phyloP scores from a whole-genome alignment of 2,329 filamentous ascomycete species.

The Colletotrichum tropicicola region DNA sequence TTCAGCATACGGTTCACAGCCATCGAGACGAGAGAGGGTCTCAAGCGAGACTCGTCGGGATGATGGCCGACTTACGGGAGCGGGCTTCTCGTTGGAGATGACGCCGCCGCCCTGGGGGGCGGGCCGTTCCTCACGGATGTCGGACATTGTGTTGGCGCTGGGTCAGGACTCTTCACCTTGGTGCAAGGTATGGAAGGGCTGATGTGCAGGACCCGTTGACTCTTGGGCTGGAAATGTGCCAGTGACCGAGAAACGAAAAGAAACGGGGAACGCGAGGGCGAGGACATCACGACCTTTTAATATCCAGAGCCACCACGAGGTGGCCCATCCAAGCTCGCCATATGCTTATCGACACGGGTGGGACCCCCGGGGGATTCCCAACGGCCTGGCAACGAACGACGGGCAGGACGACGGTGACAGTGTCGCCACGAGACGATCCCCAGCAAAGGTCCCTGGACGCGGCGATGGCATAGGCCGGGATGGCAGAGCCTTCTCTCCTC shows the following conservation, averaged over 20 bases:
- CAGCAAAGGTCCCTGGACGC: neutral
- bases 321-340: neutral
- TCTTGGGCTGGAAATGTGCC: slow-evolving; percentile 21
- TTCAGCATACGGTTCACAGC: neutral
- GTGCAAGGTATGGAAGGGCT: slow-evolving; percentile 8
- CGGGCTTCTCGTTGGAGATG: slow-evolving; percentile 16
- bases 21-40: too few relatives aligned
- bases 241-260: slow-evolving; percentile 23
- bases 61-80: slow-evolving; percentile 12
- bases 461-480: neutral
- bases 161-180: slow-evolving; percentile 19
- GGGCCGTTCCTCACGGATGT: slow-evolving; percentile 16
- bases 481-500: neutral
- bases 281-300: slow-evolving; percentile 22
- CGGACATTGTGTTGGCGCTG: slow-evolving; percentile 25
- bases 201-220: slow-evolving; percentile 20
- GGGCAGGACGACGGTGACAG: slow-evolving; percentile 8
- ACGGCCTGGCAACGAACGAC: slow-evolving; percentile 19
- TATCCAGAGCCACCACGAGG: neutral
- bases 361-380: slow-evolving; percentile 2
- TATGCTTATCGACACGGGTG: slow-evolving; percentile 21
- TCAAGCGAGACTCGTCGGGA: neutral
- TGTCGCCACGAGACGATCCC: slow-evolving; percentile 24
- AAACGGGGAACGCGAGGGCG: neutral
- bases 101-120: slow-evolving; percentile 22